Conservation (phyloP, 257 asterid species). For the Gardenia jasminoides region DNA sequence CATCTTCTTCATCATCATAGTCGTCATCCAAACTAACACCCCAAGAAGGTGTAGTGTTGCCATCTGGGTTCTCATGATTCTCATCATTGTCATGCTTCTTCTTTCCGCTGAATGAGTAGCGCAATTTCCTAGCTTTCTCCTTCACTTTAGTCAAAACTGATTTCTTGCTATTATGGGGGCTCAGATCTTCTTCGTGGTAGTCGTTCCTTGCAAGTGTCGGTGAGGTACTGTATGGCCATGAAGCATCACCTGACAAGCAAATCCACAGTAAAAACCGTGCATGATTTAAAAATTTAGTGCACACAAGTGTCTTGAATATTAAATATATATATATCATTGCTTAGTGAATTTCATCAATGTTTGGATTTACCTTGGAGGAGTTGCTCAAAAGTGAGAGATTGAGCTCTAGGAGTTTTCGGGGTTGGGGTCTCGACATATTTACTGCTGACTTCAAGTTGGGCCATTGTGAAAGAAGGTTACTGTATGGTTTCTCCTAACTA, state of each 20-base stretch:
- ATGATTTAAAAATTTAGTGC: neutral
- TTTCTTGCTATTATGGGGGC: constrained; percentile 41
- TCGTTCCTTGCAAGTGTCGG: constrained; percentile 29
- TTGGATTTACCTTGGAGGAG: constrained; percentile 48
- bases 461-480: constrained; percentile 32
- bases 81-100: constrained; percentile 42
- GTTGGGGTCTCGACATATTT: constrained; percentile 35
- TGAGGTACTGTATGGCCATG: constrained; percentile 33
- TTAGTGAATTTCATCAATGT: neutral
- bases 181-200: constrained; percentile 49
- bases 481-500: neutral
- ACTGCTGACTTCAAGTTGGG: constrained; percentile 45
- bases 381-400: constrained; percentile 62
- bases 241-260: constrained; percentile 3
- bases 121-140: constrained; percentile 80
- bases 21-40: constrained; percentile 48
- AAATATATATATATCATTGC: neutral
- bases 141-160: constrained; percentile 72
- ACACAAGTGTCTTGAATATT: neutral
- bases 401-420: constrained; percentile 37
- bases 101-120: constrained; percentile 53
- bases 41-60: constrained; percentile 36
- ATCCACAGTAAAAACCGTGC: neutral
- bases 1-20: constrained; percentile 38
- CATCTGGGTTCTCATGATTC: constrained; percentile 12